These are phyloP conservation scores for Dipteronia dyeriana DNA, from an alignment of 345 rosid genomes.

Conservation along the genomic window DNA sequence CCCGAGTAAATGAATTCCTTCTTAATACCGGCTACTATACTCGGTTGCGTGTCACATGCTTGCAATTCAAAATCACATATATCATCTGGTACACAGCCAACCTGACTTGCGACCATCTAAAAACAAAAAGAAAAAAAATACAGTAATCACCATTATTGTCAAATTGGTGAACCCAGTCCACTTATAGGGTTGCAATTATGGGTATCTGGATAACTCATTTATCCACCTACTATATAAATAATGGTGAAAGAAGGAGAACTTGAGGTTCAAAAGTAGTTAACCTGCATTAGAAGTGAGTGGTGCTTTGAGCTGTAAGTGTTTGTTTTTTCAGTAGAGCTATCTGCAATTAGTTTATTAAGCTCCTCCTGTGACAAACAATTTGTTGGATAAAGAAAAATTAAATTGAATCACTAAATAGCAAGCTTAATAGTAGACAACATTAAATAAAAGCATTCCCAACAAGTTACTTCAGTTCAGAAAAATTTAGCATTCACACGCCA, in stretches of 20 bases:
- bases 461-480: neutral
- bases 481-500: neutral
- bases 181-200: neutral
- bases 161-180: neutral
- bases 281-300: constrained; percentile 76
- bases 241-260: neutral
- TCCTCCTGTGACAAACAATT: constrained; percentile 58
- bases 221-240: neutral
- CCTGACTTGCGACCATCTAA: constrained; percentile 64
- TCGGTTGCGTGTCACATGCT: constrained; percentile 97
- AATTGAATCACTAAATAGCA: neutral
- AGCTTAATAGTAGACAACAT: neutral
- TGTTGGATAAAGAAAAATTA: constrained; percentile 20
- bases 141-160: constrained; percentile 13
- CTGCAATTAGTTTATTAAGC: constrained; percentile 54
- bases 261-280: constrained; percentile 21
- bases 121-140: constrained; percentile 16
- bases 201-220: neutral
- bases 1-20: constrained; percentile 94
- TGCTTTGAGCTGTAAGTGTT: constrained; percentile 47
- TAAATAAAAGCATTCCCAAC: neutral
- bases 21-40: constrained; percentile 76
- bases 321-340: constrained; percentile 36
- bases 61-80: constrained; percentile 95
- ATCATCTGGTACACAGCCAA: constrained; percentile 67